A percentile compares a stretch with the other conserved stretches of the same genome.
Evolutionary conservation across 495 filamentous ascomycete species (phyloP).

Genomic region (Alectoria sarmentosa): DNA sequence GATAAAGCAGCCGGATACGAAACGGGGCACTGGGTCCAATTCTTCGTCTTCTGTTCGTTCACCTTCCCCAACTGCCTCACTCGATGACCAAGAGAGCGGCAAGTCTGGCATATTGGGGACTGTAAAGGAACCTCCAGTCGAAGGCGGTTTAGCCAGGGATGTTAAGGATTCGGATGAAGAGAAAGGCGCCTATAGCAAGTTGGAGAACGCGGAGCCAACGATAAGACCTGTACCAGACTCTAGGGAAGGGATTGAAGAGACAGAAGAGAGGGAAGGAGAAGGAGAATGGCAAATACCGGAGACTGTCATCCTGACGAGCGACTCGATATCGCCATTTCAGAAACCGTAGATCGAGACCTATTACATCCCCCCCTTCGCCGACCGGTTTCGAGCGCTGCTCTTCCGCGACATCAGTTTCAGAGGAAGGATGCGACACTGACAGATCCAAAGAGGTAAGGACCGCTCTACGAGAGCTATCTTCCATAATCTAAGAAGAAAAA

Average conservation of each 20-base stretch:
- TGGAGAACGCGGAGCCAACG: background rate
- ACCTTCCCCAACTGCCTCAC: background rate
- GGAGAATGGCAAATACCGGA: background rate
- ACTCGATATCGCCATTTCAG: background rate
- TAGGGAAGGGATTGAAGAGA: background rate
- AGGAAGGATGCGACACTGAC: no score
- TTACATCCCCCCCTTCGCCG: no score
- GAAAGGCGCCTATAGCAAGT: background rate
- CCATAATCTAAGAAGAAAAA: no score
- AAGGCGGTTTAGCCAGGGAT: background rate
- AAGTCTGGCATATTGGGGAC: background rate
- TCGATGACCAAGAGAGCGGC: background rate
- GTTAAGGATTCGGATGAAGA: background rate
- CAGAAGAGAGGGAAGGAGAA: background rate
- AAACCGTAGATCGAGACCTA: background rate
- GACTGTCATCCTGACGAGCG: background rate
- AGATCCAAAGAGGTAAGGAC: no score
- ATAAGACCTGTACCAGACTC: background rate
- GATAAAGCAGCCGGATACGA: constrained; percentile 1
- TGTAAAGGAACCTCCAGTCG: background rate
- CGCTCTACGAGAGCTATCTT: no score
- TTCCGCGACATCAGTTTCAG: no score
- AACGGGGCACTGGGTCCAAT: background rate
- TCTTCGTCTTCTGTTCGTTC: background rate
- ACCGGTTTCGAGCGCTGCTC: no score